Evolutionary conservation across 768 basidiomycete species (phyloP).

Genomic region (Naganishia onofrii): DNA sequence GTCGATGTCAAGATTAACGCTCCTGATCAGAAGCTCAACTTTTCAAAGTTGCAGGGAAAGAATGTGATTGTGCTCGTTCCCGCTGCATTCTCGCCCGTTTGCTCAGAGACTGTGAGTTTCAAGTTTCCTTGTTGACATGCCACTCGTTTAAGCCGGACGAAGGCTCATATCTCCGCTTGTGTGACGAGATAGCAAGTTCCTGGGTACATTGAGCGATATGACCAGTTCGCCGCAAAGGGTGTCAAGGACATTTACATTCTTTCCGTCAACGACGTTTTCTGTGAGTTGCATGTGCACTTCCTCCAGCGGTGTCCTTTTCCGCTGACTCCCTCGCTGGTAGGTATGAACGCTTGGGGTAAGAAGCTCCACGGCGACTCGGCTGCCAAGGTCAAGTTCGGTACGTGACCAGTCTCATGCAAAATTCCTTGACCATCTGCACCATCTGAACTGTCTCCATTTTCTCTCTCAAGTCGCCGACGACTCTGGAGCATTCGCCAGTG

Average conservation of each 20-base stretch:
- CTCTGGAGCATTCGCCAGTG: slow-evolving; percentile 60
- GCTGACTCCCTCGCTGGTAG: not conserved
- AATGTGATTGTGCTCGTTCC: slow-evolving; percentile 64
- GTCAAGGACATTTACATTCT: slow-evolving; percentile 67
- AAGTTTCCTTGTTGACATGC: not conserved
- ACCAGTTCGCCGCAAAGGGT: slow-evolving; percentile 73
- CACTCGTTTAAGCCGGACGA: not conserved
- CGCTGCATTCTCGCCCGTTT: slow-evolving; percentile 55
- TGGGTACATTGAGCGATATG: slow-evolving; percentile 64
- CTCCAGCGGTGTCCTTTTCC: not conserved
- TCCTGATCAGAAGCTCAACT: slow-evolving; percentile 53
- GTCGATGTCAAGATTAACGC: slow-evolving; percentile 63
- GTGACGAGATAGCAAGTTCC: slow-evolving; percentile 53
- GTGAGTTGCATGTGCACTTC: not conserved
- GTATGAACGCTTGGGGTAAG: slow-evolving; percentile 52
- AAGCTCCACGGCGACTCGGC: slow-evolving; percentile 58
- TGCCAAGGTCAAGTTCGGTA: slow-evolving; percentile 58
- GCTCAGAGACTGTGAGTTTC: slow-evolving; percentile 41
- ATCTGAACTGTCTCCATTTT: not conserved
- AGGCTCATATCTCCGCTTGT: not conserved
- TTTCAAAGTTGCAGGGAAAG: slow-evolving; percentile 47
- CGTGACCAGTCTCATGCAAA: not conserved
- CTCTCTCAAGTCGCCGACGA: slow-evolving; percentile 62
- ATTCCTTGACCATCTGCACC: not conserved
- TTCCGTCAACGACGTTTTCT: slow-evolving; percentile 73